A percentile compares a stretch with the other conserved stretches of the same genome.
Conservation (phyloP, 163 green algal species). For the Coccomyxa subellipsoidea region DNA sequence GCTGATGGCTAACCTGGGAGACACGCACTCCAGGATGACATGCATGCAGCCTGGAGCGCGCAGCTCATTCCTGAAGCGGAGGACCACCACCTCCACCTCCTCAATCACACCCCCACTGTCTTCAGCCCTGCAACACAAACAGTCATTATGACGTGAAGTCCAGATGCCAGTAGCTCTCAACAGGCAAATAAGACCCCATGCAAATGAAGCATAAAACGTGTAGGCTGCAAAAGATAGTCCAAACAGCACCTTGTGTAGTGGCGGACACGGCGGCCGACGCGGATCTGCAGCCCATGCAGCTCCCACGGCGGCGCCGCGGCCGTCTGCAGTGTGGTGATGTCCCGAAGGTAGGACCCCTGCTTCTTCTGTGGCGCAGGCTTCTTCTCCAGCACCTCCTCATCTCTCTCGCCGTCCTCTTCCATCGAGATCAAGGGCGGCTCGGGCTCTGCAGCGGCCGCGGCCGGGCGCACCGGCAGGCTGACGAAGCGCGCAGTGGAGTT, state of each 20-base stretch:
- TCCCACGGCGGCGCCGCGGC: slow-evolving; percentile 17
- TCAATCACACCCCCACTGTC: neutral
- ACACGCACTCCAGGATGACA: slow-evolving; percentile 43
- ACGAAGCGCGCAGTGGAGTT: slow-evolving; percentile 6
- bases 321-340: slow-evolving; percentile 17
- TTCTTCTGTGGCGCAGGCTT: neutral
- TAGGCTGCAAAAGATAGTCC: neutral
- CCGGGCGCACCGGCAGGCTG: slow-evolving; percentile 15
- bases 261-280: slow-evolving; percentile 13
- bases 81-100: slow-evolving; percentile 29
- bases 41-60: slow-evolving; percentile 35
- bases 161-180: no score
- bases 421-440: neutral
- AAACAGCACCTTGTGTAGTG: slow-evolving; percentile 7
- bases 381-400: neutral
- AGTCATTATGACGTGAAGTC: no score
- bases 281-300: slow-evolving; percentile 17
- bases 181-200: no score
- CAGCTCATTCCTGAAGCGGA: slow-evolving; percentile 33
- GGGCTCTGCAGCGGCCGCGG: neutral
- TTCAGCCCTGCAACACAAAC: neutral
- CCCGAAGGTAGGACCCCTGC: neutral
- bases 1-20: neutral
- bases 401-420: neutral
- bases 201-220: no score